Percentiles rank a stretch among this genome's conserved stretches.
These are phyloP conservation scores for Solanum pennellii DNA, from an alignment of 257 asterid genomes.

Conservation along the genomic window DNA sequence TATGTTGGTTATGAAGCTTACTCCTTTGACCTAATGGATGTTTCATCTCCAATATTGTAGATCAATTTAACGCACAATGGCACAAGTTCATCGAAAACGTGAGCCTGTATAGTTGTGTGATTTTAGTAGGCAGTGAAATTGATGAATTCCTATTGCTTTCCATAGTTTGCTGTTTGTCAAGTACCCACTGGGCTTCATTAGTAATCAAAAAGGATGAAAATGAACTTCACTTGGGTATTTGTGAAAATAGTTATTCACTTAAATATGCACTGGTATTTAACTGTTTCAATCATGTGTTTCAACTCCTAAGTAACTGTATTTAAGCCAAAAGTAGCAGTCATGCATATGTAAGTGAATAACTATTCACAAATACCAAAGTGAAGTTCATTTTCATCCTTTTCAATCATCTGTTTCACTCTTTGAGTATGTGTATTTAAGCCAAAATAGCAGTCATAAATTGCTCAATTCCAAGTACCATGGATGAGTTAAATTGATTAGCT, in stretches of 20 bases:
- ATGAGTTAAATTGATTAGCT: neutral
- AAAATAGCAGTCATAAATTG: neutral
- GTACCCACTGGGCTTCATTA: neutral
- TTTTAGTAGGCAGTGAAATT: neutral
- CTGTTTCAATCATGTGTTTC: neutral
- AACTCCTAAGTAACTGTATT: neutral
- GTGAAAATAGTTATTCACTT: neutral
- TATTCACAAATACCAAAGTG: too few relatives aligned
- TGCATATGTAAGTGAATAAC: too few relatives aligned
- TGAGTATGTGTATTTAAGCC: neutral
- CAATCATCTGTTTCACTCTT: neutral
- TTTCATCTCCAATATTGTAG: neutral
- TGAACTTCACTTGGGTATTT: neutral
- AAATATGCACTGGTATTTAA: neutral
- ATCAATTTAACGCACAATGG: neutral
- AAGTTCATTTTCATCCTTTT: too few relatives aligned
- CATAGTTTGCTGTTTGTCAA: neutral
- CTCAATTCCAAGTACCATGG: neutral
- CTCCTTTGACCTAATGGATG: neutral
- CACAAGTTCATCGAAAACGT: neutral
- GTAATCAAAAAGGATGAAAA: neutral
- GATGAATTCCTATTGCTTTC: neutral
- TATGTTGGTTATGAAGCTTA: neutral
- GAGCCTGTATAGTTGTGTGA: neutral
- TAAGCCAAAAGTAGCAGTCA: neutral